Evolutionary conservation across 208 protist species (phyloP).

Genomic region (Trypanosoma brucei): DNA sequence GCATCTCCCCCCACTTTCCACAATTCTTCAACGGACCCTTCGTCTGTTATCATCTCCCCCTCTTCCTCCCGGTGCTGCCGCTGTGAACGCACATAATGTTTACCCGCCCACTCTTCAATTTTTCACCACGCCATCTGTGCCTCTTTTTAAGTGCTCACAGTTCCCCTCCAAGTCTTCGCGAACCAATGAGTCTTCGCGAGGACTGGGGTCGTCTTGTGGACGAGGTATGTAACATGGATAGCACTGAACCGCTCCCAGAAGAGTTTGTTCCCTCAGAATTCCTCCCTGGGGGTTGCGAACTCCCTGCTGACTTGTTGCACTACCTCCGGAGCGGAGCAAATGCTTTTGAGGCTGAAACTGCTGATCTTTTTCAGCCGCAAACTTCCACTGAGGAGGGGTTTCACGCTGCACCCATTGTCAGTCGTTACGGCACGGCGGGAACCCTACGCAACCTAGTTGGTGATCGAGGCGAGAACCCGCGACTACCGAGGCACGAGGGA

Average conservation of each 20-base stretch:
- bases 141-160: background rate
- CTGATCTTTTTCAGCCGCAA: slow-evolving; percentile 41
- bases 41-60: too few species aligned
- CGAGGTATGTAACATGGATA: slow-evolving; percentile 47
- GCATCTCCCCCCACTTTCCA: too few species aligned
- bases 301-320: slow-evolving; percentile 33
- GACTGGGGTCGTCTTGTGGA: slow-evolving; percentile 46
- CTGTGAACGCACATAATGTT: background rate
- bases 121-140: slow-evolving; percentile 5
- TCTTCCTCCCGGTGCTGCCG: too few species aligned
- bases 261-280: slow-evolving; percentile 31
- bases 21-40: too few species aligned
- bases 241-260: slow-evolving; percentile 38
- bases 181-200: slow-evolving; percentile 23
- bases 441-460: background rate
- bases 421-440: background rate
- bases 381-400: slow-evolving; percentile 65
- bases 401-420: slow-evolving; percentile 19
- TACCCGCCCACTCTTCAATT: background rate
- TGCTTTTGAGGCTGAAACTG: slow-evolving; percentile 32
- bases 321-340: slow-evolving; percentile 36
- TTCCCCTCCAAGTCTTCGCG: background rate
- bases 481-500: slow-evolving; percentile 14
- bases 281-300: slow-evolving; percentile 21
- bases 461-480: background rate